Percentiles rank a stretch among this genome's conserved stretches.
Conservation (phyloP, 352 stramenopile genomes). For the Elongisporangium senticosum region DNA sequence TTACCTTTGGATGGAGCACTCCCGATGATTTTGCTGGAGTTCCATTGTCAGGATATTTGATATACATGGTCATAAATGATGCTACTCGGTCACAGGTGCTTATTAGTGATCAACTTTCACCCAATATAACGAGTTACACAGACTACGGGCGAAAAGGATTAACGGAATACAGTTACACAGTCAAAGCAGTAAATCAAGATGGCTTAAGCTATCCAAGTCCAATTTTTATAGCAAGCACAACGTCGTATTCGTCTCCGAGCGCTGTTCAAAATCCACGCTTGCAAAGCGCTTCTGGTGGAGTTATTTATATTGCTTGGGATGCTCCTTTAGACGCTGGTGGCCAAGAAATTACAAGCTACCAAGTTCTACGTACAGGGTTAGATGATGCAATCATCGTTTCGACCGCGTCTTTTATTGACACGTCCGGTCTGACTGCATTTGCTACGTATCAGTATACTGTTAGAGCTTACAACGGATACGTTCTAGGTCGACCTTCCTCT, state of each 20-base stretch:
- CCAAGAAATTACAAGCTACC: conserved; percentile 29
- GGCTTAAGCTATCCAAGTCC: conserved; percentile 25
- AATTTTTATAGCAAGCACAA: conserved; percentile 13
- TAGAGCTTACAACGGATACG: conserved; percentile 38
- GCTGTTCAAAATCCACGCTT: conserved; percentile 14
- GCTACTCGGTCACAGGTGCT: conserved; percentile 2
- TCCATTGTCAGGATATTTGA: conserved; percentile 27
- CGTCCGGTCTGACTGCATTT: conserved; percentile 16
- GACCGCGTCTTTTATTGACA: conserved; percentile 24
- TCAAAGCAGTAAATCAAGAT: conserved; percentile 47
- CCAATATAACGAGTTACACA: conserved; percentile 18
- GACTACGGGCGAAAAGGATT: conserved; percentile 33
- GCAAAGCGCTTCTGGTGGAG: conserved; percentile 15
- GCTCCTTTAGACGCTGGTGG: conserved; percentile 41
- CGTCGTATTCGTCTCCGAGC: conserved; percentile 12
- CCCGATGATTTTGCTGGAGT: conserved; percentile 50
- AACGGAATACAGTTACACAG: conserved; percentile 36
- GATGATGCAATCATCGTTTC: conserved; percentile 4
- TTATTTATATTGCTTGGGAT: conserved; percentile 34
- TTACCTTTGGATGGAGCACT: conserved; percentile 36
- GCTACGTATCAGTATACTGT: conserved; percentile 37
- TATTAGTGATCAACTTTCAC: conserved; percentile 3
- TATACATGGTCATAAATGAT: conserved; percentile 14
- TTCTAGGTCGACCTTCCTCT: conserved; percentile 7
- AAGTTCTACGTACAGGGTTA: conserved; percentile 22